Percentiles rank a stretch among this genome's conserved stretches.
Conservation (phyloP, 352 stramenopile species). For the Hyaloperonospora brassicae region DNA sequence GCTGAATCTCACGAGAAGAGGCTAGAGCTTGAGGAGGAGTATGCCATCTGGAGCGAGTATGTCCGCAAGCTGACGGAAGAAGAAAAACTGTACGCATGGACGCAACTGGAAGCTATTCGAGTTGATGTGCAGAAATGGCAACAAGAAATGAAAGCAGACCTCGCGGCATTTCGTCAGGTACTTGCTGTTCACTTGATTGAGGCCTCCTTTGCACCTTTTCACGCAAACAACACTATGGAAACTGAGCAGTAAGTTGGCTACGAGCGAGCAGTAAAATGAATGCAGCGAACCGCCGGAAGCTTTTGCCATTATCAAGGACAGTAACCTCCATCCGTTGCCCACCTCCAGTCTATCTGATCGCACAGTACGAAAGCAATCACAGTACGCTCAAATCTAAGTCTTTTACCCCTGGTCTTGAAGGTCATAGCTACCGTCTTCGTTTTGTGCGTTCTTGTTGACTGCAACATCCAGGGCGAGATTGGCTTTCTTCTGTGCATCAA, state of each 20-base stretch:
- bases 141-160: conserved; percentile 58
- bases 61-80: conserved; percentile 59
- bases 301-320: conserved; percentile 16
- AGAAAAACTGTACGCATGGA: conserved; percentile 49
- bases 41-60: conserved; percentile 65
- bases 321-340: conserved; percentile 9
- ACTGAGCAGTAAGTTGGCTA: no score
- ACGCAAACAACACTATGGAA: conserved; percentile 25
- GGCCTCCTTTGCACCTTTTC: conserved; percentile 34
- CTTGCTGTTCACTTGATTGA: conserved; percentile 49
- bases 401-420: conserved; percentile 22
- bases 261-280: no score
- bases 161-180: conserved; percentile 53
- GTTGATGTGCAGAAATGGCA: conserved; percentile 66
- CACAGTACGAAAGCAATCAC: conserved; percentile 16
- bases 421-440: conserved; percentile 53
- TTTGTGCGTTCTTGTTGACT: conserved; percentile 70
- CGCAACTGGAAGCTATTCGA: conserved; percentile 60
- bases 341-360: conserved; percentile 27
- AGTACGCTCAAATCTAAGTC: conserved; percentile 8
- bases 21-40: conserved; percentile 58
- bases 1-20: conserved; percentile 57
- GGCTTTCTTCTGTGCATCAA: conserved; percentile 48
- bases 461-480: conserved; percentile 67
- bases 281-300: neutral